Percentiles rank a stretch among this genome's conserved stretches.
These are phyloP conservation scores for Thyridium curvatum DNA, from an alignment of 2,329 filamentous ascomycete species.

Conservation along the genomic window DNA sequence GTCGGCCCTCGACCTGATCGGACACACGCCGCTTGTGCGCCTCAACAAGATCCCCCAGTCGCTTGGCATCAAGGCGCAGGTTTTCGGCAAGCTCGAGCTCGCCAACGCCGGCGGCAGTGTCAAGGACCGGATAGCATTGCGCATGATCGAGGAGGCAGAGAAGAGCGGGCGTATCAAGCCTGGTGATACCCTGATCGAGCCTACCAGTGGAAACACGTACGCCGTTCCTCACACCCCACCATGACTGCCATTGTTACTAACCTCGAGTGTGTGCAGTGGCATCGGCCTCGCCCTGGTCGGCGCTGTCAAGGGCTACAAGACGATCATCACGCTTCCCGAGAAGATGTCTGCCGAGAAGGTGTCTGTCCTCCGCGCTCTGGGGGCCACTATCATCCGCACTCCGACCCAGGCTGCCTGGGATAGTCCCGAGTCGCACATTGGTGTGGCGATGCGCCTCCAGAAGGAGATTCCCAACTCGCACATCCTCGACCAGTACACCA, in stretches of 20 bases:
- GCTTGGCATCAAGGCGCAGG: conserved; percentile 78
- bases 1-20: conserved; percentile 81
- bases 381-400: conserved; percentile 95
- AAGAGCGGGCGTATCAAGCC: conserved; percentile 89
- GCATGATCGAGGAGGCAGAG: conserved; percentile 97
- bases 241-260: too few relatives aligned
- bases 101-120: conserved; percentile 93
- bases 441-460: conserved; percentile 80
- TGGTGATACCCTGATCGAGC: conserved; percentile 94
- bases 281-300: conserved; percentile 92
- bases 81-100: conserved; percentile 87
- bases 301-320: conserved; percentile 95
- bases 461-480: conserved; percentile 97
- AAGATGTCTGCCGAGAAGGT: conserved; percentile 99
- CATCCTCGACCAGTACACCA: conserved; percentile 94
- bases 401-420: conserved; percentile 95
- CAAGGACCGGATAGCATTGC: conserved; percentile 90
- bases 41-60: conserved; percentile 91
- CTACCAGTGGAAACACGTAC: conserved; percentile 89
- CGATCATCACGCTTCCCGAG: conserved; percentile 96
- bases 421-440: conserved; percentile 92
- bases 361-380: conserved; percentile 84
- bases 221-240: conserved; percentile 16
- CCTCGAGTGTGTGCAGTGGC: conserved; percentile 39
- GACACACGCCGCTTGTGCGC: conserved; percentile 90